phyloP scores from a whole-genome alignment of 2,329 filamentous ascomycete genomes.

The Thielaviopsis populi region DNA sequence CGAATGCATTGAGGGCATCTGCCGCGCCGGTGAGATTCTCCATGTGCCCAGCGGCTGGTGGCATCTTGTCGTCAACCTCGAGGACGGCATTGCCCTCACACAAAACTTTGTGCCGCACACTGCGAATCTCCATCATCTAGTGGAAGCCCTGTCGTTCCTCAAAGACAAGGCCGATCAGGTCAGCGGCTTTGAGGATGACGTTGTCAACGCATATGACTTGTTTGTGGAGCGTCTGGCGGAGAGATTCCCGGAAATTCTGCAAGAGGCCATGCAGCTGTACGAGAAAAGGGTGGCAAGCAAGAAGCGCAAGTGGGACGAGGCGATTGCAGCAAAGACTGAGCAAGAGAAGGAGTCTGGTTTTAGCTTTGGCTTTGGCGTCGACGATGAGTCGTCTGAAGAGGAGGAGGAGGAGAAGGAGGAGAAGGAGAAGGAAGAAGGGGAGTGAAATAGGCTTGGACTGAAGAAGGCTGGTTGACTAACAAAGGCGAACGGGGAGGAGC shows the following conservation, averaged over 20 bases:
- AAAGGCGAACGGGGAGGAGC: background rate
- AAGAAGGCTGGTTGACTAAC: no score
- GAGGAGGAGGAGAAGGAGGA: slow-evolving; percentile 6
- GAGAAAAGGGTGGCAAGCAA: slow-evolving; percentile 45
- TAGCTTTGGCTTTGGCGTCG: slow-evolving; percentile 40
- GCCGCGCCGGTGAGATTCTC: slow-evolving; percentile 67
- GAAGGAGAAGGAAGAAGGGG: background rate
- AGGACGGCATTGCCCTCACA: slow-evolving; percentile 72
- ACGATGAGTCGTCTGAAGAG: slow-evolving; percentile 24
- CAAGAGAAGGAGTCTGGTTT: slow-evolving; percentile 25
- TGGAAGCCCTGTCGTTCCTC: slow-evolving; percentile 65
- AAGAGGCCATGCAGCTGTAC: slow-evolving; percentile 48
- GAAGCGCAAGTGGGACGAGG: slow-evolving; percentile 77
- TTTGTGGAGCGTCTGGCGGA: slow-evolving; percentile 56
- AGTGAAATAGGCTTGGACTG: no score
- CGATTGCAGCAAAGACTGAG: slow-evolving; percentile 36
- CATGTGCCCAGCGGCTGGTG: slow-evolving; percentile 95
- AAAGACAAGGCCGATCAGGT: slow-evolving; percentile 71
- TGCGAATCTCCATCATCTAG: slow-evolving; percentile 39
- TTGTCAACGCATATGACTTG: slow-evolving; percentile 56
- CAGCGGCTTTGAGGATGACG: slow-evolving; percentile 62
- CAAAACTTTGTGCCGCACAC: slow-evolving; percentile 83
- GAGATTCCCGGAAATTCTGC: slow-evolving; percentile 50
- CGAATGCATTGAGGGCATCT: slow-evolving; percentile 76
- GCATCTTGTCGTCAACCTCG: slow-evolving; percentile 85